A percentile compares a stretch with the other conserved stretches of the same genome.
Evolutionary conservation across 2,329 filamentous ascomycete genomes (phyloP).

Genomic region (Zasmidium cellare): DNA sequence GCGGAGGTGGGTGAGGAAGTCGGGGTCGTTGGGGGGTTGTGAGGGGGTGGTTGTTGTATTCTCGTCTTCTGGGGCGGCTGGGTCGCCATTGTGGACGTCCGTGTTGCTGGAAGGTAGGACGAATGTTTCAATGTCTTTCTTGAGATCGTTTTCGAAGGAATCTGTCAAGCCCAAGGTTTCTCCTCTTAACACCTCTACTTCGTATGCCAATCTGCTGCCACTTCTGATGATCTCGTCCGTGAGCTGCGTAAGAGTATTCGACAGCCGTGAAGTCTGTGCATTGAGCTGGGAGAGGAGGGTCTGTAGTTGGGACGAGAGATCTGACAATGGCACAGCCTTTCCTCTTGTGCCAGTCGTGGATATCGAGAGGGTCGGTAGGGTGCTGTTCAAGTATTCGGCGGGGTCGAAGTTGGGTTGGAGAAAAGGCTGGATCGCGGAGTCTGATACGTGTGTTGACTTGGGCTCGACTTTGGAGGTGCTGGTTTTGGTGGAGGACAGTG

Average conservation of each 20-base stretch:
- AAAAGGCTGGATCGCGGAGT: slow-evolving; percentile 74
- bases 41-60: not conserved
- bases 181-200: slow-evolving; percentile 89
- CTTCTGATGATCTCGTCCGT: slow-evolving; percentile 94
- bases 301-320: slow-evolving; percentile 79
- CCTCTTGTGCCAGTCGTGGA: slow-evolving; percentile 40
- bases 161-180: slow-evolving; percentile 82
- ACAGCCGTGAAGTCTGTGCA: slow-evolving; percentile 80
- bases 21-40: slow-evolving; percentile 46
- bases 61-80: slow-evolving; percentile 2
- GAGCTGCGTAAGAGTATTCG: slow-evolving; percentile 77
- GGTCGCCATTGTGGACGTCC: slow-evolving; percentile 5
- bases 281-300: slow-evolving; percentile 83
- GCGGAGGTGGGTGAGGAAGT: slow-evolving; percentile 74
- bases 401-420: slow-evolving; percentile 76
- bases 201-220: slow-evolving; percentile 84
- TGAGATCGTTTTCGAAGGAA: slow-evolving; percentile 69
- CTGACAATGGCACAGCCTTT: slow-evolving; percentile 62
- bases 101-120: slow-evolving; percentile 39
- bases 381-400: slow-evolving; percentile 79
- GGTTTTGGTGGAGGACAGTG: slow-evolving; percentile 7
- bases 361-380: slow-evolving; percentile 66
- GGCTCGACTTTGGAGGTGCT: slow-evolving; percentile 21
- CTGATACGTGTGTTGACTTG: slow-evolving; percentile 64
- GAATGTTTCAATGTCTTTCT: slow-evolving; percentile 72